phyloP scores from a whole-genome alignment of 305 asterid species.

The Withania somnifera region DNA sequence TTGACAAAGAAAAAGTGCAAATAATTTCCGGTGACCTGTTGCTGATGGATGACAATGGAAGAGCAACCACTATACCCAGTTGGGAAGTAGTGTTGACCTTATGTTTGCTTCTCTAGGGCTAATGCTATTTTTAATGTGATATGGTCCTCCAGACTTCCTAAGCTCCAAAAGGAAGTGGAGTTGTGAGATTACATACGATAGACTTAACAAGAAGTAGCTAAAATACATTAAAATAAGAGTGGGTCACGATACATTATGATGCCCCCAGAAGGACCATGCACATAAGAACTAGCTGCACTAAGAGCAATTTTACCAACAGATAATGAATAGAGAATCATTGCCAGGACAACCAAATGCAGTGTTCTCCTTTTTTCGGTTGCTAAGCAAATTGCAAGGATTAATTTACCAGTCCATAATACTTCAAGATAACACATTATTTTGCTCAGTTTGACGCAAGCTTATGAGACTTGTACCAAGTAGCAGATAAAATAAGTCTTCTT shows the following conservation, averaged over 20 bases:
- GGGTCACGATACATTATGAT: not conserved
- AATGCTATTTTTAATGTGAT: not conserved
- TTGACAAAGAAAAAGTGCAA: not conserved
- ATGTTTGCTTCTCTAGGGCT: not conserved
- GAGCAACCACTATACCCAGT: not conserved
- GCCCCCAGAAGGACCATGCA: not conserved
- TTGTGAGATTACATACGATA: not conserved
- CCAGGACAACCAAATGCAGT: not conserved
- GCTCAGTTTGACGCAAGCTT: not conserved
- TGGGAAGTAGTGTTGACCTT: not conserved
- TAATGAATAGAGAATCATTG: not conserved
- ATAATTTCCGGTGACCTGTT: not conserved
- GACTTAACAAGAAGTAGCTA: not conserved
- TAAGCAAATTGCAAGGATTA: not conserved
- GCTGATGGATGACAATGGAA: not conserved
- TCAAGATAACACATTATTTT: not conserved
- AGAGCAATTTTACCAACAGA: not conserved
- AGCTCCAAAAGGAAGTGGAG: not conserved
- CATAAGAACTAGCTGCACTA: not conserved
- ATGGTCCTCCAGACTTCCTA: not conserved
- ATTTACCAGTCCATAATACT: not conserved
- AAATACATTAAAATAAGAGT: not conserved
- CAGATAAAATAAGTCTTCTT: not conserved
- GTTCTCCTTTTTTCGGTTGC: not conserved
- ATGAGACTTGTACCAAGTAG: not conserved